Evolutionary conservation across 371 early-diverging fungal species (phyloP), one percentile per base, ranked within the genome.

Genomic region (Batrachochytrium dendrobatidis): DNA sequence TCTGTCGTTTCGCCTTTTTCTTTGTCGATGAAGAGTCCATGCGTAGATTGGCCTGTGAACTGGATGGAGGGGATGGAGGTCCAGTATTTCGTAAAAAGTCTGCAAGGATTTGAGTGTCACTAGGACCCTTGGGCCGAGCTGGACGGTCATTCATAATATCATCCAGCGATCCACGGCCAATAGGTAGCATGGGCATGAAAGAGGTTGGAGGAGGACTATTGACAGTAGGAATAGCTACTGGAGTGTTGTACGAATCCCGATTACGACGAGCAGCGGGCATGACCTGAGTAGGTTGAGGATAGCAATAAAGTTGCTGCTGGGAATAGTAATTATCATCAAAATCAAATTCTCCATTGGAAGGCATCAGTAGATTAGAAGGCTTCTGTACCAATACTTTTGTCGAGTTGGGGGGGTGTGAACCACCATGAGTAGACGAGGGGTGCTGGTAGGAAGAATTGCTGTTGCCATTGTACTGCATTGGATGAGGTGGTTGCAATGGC

Each of bases 81-180:
- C 58, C 63, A 6, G 65, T 62, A 48, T 22, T 67, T 34, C 58
- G 61, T 61, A 66, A 44, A 46, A 70, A 70, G 43, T 70, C 70
- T 1, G 67, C 67, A 5, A 70, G 63, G 17, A 45, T 29, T 50
- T 62, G 51, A 15, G 70, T 64, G n/a, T 66, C 62, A 25, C 24
- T 49, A 3, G 39, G 39, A n/a, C 15, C 39, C 39, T 39, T 12
- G 15, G n/a, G 15, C n/a, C n/a, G n/a, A n/a, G 39, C 15, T n/a
- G 39, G 39, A 12, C n/a, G 39, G 39, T 39, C 39, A n/a, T 12
- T n/a, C 15, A 39, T 12, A 39, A 39, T 12, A n/a, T 39, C 39
- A n/a, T 39, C 39, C 15, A 39, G 12, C 15, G 39, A 39, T 12
- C n/a, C n/a, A n/a, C 39, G 39, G 39, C 39, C 39, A 39, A n/a